These are phyloP conservation scores for Mentha longifolia DNA, from an alignment of 257 asterid species.

Conservation along the genomic window DNA sequence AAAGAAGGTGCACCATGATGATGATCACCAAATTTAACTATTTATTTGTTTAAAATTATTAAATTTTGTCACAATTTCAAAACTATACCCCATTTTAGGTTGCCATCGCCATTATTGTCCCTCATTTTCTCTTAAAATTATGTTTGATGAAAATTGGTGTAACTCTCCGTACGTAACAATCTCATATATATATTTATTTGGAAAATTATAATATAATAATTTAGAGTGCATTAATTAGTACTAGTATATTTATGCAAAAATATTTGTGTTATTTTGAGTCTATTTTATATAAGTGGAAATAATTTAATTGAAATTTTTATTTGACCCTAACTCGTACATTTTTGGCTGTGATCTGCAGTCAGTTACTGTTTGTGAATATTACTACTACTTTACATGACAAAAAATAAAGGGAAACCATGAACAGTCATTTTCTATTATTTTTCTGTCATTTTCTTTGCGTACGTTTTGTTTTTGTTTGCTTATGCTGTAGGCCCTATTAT, in stretches of 20 bases:
- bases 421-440: constrained; percentile 31
- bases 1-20: constrained; percentile 29
- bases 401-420: constrained; percentile 27
- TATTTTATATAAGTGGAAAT: neutral
- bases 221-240: too few species aligned
- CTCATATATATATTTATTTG: too few species aligned
- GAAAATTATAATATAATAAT: too few species aligned
- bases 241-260: too few species aligned
- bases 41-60: neutral
- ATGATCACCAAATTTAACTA: constrained; percentile 16
- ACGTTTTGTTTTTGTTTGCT: constrained; percentile 32
- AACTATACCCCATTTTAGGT: constrained; percentile 27
- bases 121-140: constrained; percentile 18
- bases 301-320: neutral
- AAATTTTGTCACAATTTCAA: constrained; percentile 22
- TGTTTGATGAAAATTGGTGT: constrained; percentile 25
- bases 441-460: constrained; percentile 31
- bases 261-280: neutral
- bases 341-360: constrained; percentile 23
- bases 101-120: constrained; percentile 24
- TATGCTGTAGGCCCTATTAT: constrained; percentile 10
- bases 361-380: constrained; percentile 31
- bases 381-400: constrained; percentile 21
- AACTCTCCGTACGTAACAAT: constrained; percentile 44
- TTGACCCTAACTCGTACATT: constrained; percentile 25